Conservation (phyloP, 176 grass and related monocot species). For the Oryza officinalis region DNA sequence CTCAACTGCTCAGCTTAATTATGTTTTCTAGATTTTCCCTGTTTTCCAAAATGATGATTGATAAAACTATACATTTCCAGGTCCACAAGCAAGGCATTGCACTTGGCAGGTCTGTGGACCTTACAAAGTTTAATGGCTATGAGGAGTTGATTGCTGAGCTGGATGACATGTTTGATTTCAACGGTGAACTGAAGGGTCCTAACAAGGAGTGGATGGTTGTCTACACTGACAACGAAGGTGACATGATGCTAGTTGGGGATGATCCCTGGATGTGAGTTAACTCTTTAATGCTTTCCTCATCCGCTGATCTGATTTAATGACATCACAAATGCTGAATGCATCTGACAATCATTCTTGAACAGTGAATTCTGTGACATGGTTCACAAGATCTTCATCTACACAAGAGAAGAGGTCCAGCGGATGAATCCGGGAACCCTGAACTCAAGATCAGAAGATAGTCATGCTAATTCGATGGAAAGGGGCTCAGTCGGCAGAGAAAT, state of each 20-base stretch:
- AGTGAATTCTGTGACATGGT: constrained; percentile 96
- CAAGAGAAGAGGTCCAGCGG: constrained; percentile 76
- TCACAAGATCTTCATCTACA: constrained; percentile 90
- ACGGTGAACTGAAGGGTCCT: constrained; percentile 61
- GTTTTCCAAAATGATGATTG: neutral
- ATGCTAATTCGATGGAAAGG: constrained; percentile 53
- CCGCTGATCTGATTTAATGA: neutral
- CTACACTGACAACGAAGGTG: constrained; percentile 86
- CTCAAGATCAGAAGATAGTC: constrained; percentile 58
- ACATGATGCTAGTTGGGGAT: constrained; percentile 99
- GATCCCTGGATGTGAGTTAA: constrained; percentile 92
- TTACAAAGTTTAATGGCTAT: constrained; percentile 82
- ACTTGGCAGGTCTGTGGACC: constrained; percentile 88
- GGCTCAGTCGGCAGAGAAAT: constrained; percentile 43
- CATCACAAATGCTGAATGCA: constrained; percentile 22
- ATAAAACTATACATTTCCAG: constrained; percentile 41
- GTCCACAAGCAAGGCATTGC: constrained; percentile 99
- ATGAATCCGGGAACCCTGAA: constrained; percentile 82
- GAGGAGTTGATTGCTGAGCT: constrained; percentile 67
- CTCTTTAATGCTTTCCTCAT: neutral
- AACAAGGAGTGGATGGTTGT: constrained; percentile 87
- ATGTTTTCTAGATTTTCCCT: neutral
- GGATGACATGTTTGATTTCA: constrained; percentile 93
- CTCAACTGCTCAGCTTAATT: neutral
- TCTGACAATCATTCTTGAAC: constrained; percentile 24